Percentiles rank a stretch among this genome's conserved stretches.
Evolutionary conservation across 805 yeast genomes (phyloP).

Genomic region (Komagataella mondaviorum): DNA sequence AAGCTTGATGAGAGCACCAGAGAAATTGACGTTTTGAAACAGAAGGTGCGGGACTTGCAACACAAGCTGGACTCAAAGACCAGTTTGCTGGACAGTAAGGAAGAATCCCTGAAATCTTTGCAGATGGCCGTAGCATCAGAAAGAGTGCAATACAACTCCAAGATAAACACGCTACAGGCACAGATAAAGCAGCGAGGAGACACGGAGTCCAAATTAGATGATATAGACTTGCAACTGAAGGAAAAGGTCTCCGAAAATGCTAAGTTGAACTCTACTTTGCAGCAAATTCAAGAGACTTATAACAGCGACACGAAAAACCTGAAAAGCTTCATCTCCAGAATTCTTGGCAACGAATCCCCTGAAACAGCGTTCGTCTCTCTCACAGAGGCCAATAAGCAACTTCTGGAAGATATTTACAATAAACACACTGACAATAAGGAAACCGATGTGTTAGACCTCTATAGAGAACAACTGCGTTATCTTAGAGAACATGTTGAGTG

Average conservation of each 20-base stretch:
- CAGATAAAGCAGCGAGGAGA: background rate
- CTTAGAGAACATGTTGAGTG: constrained; percentile 10
- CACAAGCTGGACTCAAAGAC: background rate
- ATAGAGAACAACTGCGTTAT: constrained; percentile 15
- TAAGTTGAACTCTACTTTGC: background rate
- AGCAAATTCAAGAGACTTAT: background rate
- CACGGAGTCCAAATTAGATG: background rate
- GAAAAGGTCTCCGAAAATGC: background rate
- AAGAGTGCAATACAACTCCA: background rate
- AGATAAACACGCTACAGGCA: background rate
- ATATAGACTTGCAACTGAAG: background rate
- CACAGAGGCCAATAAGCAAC: constrained; percentile 4
- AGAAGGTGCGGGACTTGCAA: background rate
- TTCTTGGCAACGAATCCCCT: background rate
- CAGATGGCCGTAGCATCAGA: background rate
- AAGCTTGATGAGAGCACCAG: background rate
- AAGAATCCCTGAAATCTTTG: background rate
- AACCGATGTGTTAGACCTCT: constrained; percentile 4
- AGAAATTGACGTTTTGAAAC: background rate
- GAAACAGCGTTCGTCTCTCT: background rate
- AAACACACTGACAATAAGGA: background rate
- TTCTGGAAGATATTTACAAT: background rate
- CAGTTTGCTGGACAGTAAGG: background rate
- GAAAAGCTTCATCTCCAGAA: background rate
- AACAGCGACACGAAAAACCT: background rate